phyloP scores from a whole-genome alignment of 257 asterid species.

The Solanum ahanhuiri region DNA sequence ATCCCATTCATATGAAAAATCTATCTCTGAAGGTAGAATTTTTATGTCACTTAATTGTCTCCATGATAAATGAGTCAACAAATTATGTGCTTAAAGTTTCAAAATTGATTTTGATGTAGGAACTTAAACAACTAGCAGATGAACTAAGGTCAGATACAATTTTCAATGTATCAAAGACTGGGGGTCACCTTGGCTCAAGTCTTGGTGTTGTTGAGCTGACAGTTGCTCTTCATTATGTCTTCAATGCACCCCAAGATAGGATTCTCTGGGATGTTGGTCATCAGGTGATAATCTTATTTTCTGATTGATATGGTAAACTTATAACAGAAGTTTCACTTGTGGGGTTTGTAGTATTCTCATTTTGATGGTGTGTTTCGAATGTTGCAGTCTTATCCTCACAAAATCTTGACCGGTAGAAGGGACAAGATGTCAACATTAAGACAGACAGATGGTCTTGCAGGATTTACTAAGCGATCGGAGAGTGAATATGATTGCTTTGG shows the following conservation, averaged over 20 bases:
- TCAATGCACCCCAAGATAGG: conserved; percentile 83
- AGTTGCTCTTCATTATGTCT: conserved; percentile 89
- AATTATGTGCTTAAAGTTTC: background rate
- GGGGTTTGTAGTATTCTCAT: background rate
- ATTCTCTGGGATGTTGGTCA: conserved; percentile 99
- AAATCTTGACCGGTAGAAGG: conserved; percentile 87
- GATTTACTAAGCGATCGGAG: conserved; percentile 90
- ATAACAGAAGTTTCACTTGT: background rate
- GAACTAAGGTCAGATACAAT: conserved; percentile 86
- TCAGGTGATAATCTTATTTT: conserved; percentile 40
- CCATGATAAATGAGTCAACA: background rate
- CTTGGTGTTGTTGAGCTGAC: conserved; percentile 96
- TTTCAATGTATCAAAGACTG: conserved; percentile 93
- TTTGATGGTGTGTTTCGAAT: background rate
- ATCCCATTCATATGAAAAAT: conserved; percentile 92
- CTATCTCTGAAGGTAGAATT: conserved; percentile 65
- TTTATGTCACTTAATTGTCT: background rate
- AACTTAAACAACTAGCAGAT: conserved; percentile 83
- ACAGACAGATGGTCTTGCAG: conserved; percentile 79
- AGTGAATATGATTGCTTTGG: conserved; percentile 94
- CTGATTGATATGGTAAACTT: background rate
- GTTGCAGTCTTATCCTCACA: conserved; percentile 87
- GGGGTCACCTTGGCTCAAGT: conserved; percentile 97
- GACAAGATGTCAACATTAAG: conserved; percentile 74
- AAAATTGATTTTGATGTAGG: conserved; percentile 29